A percentile compares a stretch with the other conserved stretches of the same genome.
phyloP scores from a whole-genome alignment of 2,329 filamentous ascomycete species.

The Verticillium klebahnii region DNA sequence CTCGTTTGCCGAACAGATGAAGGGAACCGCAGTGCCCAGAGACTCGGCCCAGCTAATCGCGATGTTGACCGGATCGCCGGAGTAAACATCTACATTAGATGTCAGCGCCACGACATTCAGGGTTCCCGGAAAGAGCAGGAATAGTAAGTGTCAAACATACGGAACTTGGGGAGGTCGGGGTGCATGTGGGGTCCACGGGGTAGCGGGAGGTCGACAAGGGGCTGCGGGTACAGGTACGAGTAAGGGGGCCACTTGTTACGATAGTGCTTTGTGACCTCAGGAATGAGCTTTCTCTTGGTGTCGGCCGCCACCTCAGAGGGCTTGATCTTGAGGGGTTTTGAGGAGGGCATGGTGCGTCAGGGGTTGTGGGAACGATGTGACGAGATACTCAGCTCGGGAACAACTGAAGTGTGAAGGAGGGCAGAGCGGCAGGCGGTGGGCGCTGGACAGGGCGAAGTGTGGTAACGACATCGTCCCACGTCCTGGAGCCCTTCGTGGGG shows the following conservation, averaged over 20 bases:
- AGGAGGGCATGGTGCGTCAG: slow-evolving; percentile 8
- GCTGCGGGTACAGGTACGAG: slow-evolving; percentile 54
- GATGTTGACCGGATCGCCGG: slow-evolving; percentile 55
- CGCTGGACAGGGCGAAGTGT: background rate
- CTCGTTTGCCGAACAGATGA: slow-evolving; percentile 72
- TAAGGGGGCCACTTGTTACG: slow-evolving; percentile 48
- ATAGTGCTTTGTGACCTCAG: slow-evolving; percentile 55
- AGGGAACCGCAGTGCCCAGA: slow-evolving; percentile 40
- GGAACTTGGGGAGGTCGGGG: slow-evolving; percentile 11
- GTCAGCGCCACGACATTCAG: slow-evolving; percentile 1
- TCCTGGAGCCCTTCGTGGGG: background rate
- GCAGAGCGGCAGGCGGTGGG: background rate
- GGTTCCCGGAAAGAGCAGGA: background rate
- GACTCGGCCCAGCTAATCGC: slow-evolving; percentile 50
- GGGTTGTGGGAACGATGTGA: background rate
- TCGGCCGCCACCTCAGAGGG: slow-evolving; percentile 68
- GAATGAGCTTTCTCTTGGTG: slow-evolving; percentile 67
- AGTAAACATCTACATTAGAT: slow-evolving; percentile 30
- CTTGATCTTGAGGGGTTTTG: slow-evolving; percentile 49
- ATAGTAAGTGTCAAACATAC: background rate
- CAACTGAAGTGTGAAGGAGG: background rate
- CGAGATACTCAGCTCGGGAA: background rate
- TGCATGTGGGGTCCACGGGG: slow-evolving; percentile 21
- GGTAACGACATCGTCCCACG: background rate
- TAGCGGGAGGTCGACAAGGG: slow-evolving; percentile 40